A percentile compares a stretch with the other conserved stretches of the same genome.
Evolutionary conservation across 768 basidiomycete species (phyloP).

Genomic region (Naganishia randhawae): DNA sequence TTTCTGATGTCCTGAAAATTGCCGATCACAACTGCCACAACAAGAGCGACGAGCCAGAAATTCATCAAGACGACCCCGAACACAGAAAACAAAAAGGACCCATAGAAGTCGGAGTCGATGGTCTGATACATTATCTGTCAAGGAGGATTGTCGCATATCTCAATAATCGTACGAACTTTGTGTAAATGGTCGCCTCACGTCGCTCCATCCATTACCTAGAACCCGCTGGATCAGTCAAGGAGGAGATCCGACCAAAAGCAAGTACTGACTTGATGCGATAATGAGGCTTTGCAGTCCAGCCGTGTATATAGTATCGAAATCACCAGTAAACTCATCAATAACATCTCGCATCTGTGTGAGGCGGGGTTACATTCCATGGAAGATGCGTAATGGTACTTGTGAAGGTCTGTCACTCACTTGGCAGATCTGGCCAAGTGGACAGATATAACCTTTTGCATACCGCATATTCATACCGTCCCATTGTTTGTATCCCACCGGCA

Average conservation of each 20-base stretch:
- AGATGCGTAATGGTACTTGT: neutral
- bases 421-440: slow-evolving; percentile 81
- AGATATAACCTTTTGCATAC: slow-evolving; percentile 76
- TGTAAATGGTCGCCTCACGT: slow-evolving; percentile 18
- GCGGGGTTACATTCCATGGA: neutral
- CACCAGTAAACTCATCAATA: slow-evolving; percentile 67
- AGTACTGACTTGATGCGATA: slow-evolving; percentile 66
- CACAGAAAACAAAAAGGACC: slow-evolving; percentile 85
- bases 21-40: slow-evolving; percentile 86
- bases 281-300: slow-evolving; percentile 78
- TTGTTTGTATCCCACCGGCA: slow-evolving; percentile 54
- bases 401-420: slow-evolving; percentile 54
- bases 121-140: slow-evolving; percentile 76
- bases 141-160: slow-evolving; percentile 54
- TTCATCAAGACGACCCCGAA: slow-evolving; percentile 78
- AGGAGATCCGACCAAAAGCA: neutral
- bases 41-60: slow-evolving; percentile 79
- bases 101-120: slow-evolving; percentile 84
- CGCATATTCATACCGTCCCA: slow-evolving; percentile 51
- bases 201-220: slow-evolving; percentile 51
- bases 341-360: slow-evolving; percentile 37
- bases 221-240: neutral
- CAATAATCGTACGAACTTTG: neutral
- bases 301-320: slow-evolving; percentile 83
- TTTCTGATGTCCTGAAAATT: slow-evolving; percentile 82